These are phyloP conservation scores for Dendrobium chrysotoxum DNA, from an alignment of 106 monocot species.

Conservation along the genomic window DNA sequence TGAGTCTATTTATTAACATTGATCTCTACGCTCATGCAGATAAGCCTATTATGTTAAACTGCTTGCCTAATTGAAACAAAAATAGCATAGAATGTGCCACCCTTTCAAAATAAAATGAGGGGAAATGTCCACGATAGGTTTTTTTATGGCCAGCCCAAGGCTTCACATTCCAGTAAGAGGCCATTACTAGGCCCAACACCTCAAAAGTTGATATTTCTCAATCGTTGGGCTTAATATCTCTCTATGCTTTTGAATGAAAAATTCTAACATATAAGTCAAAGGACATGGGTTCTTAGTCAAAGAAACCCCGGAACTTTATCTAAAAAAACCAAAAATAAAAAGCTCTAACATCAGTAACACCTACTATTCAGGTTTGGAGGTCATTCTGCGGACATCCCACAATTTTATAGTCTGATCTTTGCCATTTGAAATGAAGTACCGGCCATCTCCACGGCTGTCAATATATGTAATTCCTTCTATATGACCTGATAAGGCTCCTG, in stretches of 20 bases:
- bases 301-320: not conserved
- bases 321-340: not conserved
- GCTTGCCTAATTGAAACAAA: not conserved
- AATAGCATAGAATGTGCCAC: not conserved
- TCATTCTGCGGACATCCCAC: slow-evolving; percentile 90
- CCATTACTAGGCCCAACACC: not conserved
- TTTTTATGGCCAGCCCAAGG: not conserved
- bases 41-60: not conserved
- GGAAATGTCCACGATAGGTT: not conserved
- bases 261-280: not conserved
- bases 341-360: slow-evolving; percentile 7
- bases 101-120: not conserved
- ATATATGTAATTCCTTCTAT: slow-evolving; percentile 90
- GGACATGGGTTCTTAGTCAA: not conserved
- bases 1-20: not conserved
- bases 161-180: not conserved
- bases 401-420: slow-evolving; percentile 93
- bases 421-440: slow-evolving; percentile 87
- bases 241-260: not conserved
- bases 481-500: slow-evolving; percentile 74
- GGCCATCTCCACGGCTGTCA: slow-evolving; percentile 88
- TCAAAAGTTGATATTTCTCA: not conserved
- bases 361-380: slow-evolving; percentile 44
- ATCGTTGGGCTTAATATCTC: not conserved
- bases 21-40: not conserved